These are phyloP conservation scores for Rhinocladiella similis DNA, from an alignment of 2,329 filamentous ascomycete species.

Conservation along the genomic window DNA sequence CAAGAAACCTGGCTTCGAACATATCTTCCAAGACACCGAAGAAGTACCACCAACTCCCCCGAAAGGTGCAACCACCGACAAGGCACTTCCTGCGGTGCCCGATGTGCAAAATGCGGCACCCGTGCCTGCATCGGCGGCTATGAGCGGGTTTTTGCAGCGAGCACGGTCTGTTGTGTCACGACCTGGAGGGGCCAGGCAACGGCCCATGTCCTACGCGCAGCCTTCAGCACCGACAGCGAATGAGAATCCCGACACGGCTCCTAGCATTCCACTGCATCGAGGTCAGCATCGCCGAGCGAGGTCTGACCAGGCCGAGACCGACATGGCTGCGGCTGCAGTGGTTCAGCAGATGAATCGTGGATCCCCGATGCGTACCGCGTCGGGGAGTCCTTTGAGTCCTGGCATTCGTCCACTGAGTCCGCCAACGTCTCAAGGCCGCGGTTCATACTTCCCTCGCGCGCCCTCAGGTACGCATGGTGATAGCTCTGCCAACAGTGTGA, in stretches of 20 bases:
- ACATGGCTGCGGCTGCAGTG: constrained; percentile 62
- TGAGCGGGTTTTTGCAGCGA: constrained; percentile 55
- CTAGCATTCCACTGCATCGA: constrained; percentile 48
- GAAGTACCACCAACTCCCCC: constrained; percentile 37
- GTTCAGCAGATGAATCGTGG: constrained; percentile 90
- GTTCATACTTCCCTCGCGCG: constrained; percentile 60
- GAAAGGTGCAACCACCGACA: constrained; percentile 60
- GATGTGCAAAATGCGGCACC: constrained; percentile 72
- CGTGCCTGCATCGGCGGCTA: constrained; percentile 55
- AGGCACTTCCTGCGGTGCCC: constrained; percentile 80
- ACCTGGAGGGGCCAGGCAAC: constrained; percentile 18
- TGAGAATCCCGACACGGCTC: constrained; percentile 49
- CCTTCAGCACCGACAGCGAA: constrained; percentile 40
- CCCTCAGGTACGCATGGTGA: constrained; percentile 54
- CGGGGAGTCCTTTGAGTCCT: constrained; percentile 55
- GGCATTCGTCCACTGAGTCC: constrained; percentile 58
- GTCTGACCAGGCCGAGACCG: constrained; percentile 44
- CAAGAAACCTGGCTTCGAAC: constrained; percentile 91
- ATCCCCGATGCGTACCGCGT: constrained; percentile 45
- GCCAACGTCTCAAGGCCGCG: constrained; percentile 35
- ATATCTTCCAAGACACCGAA: constrained; percentile 50
- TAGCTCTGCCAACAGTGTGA: constrained; percentile 62
- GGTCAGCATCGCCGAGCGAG: constrained; percentile 48
- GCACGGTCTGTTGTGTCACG: constrained; percentile 61
- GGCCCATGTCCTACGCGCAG: constrained; percentile 44